phyloP scores from a whole-genome alignment of 1,284 basidiomycete genomes.

The Bondarzewia mesenterica region DNA sequence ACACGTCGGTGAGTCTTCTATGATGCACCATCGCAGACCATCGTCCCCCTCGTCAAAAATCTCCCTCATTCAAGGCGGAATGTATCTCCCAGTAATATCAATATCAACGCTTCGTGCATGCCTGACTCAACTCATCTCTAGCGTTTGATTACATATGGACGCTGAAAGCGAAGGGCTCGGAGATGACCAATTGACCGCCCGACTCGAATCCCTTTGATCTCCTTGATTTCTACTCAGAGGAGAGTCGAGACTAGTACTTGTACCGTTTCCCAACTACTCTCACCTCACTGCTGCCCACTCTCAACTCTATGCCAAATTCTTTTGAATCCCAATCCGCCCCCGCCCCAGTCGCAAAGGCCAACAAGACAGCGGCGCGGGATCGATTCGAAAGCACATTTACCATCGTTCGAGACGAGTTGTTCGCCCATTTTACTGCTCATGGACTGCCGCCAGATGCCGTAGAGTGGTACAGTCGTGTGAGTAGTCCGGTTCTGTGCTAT shows the following conservation, averaged over 20 bases:
- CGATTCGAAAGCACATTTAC: slow-evolving; percentile 47
- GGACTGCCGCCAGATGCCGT: slow-evolving; percentile 79
- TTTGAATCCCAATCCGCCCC: background rate
- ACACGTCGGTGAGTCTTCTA: too few species aligned
- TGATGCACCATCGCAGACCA: too few species aligned
- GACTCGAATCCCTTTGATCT: too few species aligned
- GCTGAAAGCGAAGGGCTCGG: background rate
- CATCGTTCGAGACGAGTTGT: slow-evolving; percentile 47
- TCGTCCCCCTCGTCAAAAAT: too few species aligned
- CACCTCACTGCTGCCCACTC: too few species aligned
- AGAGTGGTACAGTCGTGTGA: slow-evolving; percentile 73
- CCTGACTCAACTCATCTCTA: background rate
- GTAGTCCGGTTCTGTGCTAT: too few species aligned
- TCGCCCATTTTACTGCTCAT: slow-evolving; percentile 57
- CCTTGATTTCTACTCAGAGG: background rate
- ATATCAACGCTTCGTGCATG: too few species aligned
- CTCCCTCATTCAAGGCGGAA: too few species aligned
- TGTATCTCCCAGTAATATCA: too few species aligned
- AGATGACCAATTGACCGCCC: background rate
- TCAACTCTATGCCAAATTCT: too few species aligned
- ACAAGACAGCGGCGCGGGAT: slow-evolving; percentile 25
- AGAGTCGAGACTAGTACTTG: background rate
- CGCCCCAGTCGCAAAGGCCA: background rate
- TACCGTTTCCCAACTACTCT: background rate
- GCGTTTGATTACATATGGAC: background rate